Evolutionary conservation across 202 grass and related monocot species (phyloP).

Genomic region (Cymbopogon flexuosus): DNA sequence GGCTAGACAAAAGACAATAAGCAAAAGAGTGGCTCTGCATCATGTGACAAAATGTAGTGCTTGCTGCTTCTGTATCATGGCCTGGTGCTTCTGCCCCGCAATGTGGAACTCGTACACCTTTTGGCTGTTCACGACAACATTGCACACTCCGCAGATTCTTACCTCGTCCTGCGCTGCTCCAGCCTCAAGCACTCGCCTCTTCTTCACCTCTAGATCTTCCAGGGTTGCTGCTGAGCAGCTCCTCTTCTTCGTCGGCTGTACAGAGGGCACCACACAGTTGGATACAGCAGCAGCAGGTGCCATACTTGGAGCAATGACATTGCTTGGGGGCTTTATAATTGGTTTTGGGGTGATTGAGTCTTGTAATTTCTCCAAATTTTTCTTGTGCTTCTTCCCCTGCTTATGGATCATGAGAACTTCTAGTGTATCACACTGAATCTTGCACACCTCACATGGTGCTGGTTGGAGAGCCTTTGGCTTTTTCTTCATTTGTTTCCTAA

Average conservation of each 20-base stretch:
- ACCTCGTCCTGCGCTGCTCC: constrained; percentile 51
- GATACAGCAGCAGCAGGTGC: neutral
- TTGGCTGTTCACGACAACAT: constrained; percentile 64
- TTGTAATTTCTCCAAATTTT: constrained; percentile 72
- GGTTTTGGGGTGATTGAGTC: constrained; percentile 44
- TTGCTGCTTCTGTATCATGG: constrained; percentile 52
- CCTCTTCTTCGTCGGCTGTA: constrained; percentile 43
- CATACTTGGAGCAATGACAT: constrained; percentile 6
- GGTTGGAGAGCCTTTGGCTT: constrained; percentile 38
- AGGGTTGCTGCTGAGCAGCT: constrained; percentile 20
- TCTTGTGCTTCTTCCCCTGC: constrained; percentile 76
- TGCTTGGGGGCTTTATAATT: constrained; percentile 27
- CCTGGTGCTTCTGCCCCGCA: constrained; percentile 57
- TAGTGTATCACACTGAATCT: constrained; percentile 59
- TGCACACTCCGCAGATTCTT: constrained; percentile 52
- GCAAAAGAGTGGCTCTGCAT: neutral
- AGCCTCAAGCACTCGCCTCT: constrained; percentile 54
- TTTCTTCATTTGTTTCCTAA: constrained; percentile 33
- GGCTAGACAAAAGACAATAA: neutral
- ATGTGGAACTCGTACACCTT: constrained; percentile 63
- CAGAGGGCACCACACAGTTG: constrained; percentile 7
- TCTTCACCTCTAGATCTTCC: constrained; percentile 58
- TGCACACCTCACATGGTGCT: constrained; percentile 63
- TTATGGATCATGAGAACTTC: constrained; percentile 62
- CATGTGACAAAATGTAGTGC: neutral